A percentile compares a stretch with the other conserved stretches of the same genome.
These are phyloP conservation scores for Hypoxylon sp. DNA, from an alignment of 2,329 filamentous ascomycete genomes.

Conservation along the genomic window DNA sequence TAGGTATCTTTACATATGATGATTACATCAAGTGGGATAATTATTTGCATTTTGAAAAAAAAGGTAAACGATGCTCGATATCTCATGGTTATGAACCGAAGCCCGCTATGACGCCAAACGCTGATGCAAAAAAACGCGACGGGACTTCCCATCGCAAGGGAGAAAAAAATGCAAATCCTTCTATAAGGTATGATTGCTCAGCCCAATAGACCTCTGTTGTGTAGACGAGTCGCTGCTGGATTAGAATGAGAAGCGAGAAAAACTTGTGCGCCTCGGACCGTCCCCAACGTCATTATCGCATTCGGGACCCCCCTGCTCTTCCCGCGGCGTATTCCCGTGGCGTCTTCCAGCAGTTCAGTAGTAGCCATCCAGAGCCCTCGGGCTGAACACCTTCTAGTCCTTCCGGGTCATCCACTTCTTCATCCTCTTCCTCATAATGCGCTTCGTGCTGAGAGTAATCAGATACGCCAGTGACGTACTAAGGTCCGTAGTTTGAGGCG, in stretches of 20 bases:
- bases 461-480: too few relatives aligned
- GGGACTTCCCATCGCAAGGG: conserved; percentile 7
- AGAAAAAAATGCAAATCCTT: conserved; percentile 27
- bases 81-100: conserved; percentile 19
- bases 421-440: neutral
- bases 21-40: too few relatives aligned
- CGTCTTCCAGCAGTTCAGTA: neutral
- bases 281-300: conserved; percentile 22
- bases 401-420: neutral
- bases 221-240: neutral
- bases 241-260: conserved; percentile 6
- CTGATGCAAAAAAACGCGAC: conserved; percentile 36
- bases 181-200: conserved; percentile 22
- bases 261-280: neutral
- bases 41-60: conserved; percentile 17
- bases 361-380: conserved; percentile 4
- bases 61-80: conserved; percentile 14
- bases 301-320: too few relatives aligned
- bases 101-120: conserved; percentile 39
- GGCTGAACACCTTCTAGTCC: neutral
- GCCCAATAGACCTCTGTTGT: conserved; percentile 5
- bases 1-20: too few relatives aligned
- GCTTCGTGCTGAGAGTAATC: too few relatives aligned
- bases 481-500: conserved; percentile 55
- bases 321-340: conserved; percentile 8